A percentile compares a stretch with the other conserved stretches of the same genome.
These are phyloP conservation scores for Eustoma russellianum DNA, from an alignment of 257 asterid genomes.

Conservation along the genomic window DNA sequence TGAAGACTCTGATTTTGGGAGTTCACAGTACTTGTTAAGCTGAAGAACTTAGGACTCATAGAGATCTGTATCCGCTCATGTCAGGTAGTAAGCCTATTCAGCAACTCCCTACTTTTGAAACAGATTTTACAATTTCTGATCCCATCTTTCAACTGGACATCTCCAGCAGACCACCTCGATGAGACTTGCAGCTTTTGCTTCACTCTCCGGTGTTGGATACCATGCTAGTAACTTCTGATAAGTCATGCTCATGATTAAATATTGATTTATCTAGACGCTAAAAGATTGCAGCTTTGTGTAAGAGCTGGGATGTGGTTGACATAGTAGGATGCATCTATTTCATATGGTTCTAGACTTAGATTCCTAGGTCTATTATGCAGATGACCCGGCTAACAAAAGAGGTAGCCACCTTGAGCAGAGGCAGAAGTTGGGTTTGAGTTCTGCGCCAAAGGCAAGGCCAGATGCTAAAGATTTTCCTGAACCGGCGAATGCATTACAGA, in stretches of 20 bases:
- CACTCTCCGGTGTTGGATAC: no score
- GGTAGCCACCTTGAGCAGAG: slow-evolving; percentile 87
- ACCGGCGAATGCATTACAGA: slow-evolving; percentile 65
- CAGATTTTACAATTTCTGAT: no score
- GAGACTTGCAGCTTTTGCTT: no score
- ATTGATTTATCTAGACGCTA: slow-evolving; percentile 2
- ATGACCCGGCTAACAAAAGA: slow-evolving; percentile 57
- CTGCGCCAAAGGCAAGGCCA: slow-evolving; percentile 46
- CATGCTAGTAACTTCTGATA: no score
- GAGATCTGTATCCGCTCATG: no score
- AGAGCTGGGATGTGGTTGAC: not conserved
- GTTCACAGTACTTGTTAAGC: no score
- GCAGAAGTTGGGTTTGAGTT: slow-evolving; percentile 68
- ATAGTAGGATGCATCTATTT: slow-evolving; percentile 9
- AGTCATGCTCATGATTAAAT: not conserved
- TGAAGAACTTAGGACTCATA: no score
- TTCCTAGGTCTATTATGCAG: slow-evolving; percentile 28
- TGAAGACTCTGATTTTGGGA: no score
- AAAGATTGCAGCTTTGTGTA: not conserved
- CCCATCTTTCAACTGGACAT: no score
- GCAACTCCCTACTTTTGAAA: no score
- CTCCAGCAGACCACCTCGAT: no score
- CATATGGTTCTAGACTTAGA: slow-evolving; percentile 10
- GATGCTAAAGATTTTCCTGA: slow-evolving; percentile 42
- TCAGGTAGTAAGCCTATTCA: no score